Base-by-base conservation (phyloP, 2,329 filamentous ascomycete genomes). In the Pyrenochaeta sp. region DNA sequence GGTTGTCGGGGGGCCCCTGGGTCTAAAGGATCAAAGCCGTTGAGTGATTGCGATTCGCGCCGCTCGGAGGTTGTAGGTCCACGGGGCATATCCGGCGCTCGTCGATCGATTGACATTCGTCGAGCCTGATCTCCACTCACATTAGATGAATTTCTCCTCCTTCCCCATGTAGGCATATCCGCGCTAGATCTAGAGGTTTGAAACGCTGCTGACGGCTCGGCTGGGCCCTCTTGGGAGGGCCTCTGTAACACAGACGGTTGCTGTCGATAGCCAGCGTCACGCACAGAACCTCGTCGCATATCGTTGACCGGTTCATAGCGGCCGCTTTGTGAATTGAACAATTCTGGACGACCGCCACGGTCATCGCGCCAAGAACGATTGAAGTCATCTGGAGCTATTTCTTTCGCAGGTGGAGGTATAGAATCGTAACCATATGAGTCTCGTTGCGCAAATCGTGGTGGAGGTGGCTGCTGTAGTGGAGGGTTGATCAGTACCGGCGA, bases 301-400 rank as follows among this genome's bases (percentile, higher is more conserved):
- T 97, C 92, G 51, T 86, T 82, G 3, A 93, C 94, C 15, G 93
- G 93, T 74, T 98, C 94, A 68, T 97, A 96, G 50, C 92, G 90
- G 19, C 94, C 94, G 52, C 92, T 97, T 54, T 96, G 91, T n/a
- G 94, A 96, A 75, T 98, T 97, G 80, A 89, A 98, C 0, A 98
- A 82, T 76, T 98, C 93, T 27, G 61, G 62, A 55, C 91, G 85
- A 61, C 87, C 88, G 10, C 85, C 83, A 54, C 85, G 83, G 5
- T 88, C 86, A 61, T 97, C 92, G 69, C 91, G 86, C 89, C 91
- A 96, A 34, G 90, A 87, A 61, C 95, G 86, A 74, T 90, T 96
- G 72, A 97, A 98, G 65, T 97, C 94, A 76, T 98, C 95, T 0
- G 93, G 91, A 5, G 93, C 92, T 62, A 97, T 96, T 74, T 98